phyloP scores from a whole-genome alignment of 768 basidiomycete species.

The Kwoniella mangroviensis region DNA sequence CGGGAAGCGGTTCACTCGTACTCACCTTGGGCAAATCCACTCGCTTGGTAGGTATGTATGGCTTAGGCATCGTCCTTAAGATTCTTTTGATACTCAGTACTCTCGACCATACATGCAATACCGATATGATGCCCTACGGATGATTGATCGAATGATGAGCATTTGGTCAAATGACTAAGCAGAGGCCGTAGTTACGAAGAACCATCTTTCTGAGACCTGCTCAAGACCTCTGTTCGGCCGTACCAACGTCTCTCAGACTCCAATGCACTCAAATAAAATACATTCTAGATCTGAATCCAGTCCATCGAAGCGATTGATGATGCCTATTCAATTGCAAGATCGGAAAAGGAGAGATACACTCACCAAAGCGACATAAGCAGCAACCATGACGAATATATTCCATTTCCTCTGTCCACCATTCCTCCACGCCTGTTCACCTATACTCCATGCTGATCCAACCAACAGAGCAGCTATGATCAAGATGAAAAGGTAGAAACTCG shows the following conservation, averaged over 20 bases:
- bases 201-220: no score
- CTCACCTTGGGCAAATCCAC: slow-evolving; percentile 54
- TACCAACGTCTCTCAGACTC: no score
- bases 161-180: no score
- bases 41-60: slow-evolving; percentile 56
- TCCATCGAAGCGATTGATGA: no score
- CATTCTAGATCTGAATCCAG: no score
- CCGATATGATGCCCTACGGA: slow-evolving; percentile 34
- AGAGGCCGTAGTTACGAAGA: no score
- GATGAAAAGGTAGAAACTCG: slow-evolving; percentile 45
- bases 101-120: slow-evolving; percentile 44
- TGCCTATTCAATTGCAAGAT: no score
- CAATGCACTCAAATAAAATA: no score
- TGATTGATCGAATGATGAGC: no score
- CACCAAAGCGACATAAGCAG: slow-evolving; percentile 48
- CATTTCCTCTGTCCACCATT: slow-evolving; percentile 37
- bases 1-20: neutral
- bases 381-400: slow-evolving; percentile 55
- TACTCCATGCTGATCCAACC: slow-evolving; percentile 41
- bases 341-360: slow-evolving; percentile 22
- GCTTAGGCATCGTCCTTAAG: slow-evolving; percentile 56
- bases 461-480: slow-evolving; percentile 36
- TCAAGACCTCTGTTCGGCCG: no score
- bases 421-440: slow-evolving; percentile 45
- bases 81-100: slow-evolving; percentile 42